phyloP scores from a whole-genome alignment of 768 basidiomycete genomes.

The Trametes cubensis region DNA sequence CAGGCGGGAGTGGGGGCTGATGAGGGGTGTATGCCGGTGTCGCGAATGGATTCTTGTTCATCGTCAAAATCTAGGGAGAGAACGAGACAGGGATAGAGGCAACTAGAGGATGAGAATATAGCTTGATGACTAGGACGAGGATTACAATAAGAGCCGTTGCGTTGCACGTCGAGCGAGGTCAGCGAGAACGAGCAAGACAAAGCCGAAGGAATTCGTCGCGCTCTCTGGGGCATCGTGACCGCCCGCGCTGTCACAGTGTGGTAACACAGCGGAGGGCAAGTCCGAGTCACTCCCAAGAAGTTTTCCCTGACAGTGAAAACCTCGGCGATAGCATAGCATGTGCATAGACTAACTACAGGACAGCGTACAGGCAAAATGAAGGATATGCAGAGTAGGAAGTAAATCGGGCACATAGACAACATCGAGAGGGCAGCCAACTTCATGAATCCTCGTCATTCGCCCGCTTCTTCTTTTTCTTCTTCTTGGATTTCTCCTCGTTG shows the following conservation, averaged over 20 bases:
- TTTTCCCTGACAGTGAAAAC: conserved; percentile 5
- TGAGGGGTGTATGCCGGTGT: conserved; percentile 68
- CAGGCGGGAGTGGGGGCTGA: conserved; percentile 80
- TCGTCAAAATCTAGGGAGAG: conserved; percentile 32
- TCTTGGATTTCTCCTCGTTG: conserved; percentile 36
- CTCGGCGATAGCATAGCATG: neutral
- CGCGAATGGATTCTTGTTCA: conserved; percentile 88
- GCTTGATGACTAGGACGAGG: conserved; percentile 10
- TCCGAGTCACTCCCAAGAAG: conserved; percentile 12
- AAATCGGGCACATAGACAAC: neutral
- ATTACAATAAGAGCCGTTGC: conserved; percentile 11
- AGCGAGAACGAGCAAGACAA: conserved; percentile 15
- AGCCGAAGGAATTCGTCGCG: neutral
- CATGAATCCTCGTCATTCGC: conserved; percentile 25
- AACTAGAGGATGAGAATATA: neutral
- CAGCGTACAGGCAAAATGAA: neutral
- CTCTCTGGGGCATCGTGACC: conserved; percentile 6
- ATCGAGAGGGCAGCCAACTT: neutral
- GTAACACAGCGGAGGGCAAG: conserved; percentile 7
- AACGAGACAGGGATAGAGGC: neutral
- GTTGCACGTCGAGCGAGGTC: conserved; percentile 8
- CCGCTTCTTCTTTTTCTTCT: conserved; percentile 48
- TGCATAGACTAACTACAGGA: neutral
- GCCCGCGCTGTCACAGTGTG: conserved; percentile 9
- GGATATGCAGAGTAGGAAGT: neutral